Evolutionary conservation across 163 green algal species (phyloP).

Genomic region (Scenedesmus sp.): DNA sequence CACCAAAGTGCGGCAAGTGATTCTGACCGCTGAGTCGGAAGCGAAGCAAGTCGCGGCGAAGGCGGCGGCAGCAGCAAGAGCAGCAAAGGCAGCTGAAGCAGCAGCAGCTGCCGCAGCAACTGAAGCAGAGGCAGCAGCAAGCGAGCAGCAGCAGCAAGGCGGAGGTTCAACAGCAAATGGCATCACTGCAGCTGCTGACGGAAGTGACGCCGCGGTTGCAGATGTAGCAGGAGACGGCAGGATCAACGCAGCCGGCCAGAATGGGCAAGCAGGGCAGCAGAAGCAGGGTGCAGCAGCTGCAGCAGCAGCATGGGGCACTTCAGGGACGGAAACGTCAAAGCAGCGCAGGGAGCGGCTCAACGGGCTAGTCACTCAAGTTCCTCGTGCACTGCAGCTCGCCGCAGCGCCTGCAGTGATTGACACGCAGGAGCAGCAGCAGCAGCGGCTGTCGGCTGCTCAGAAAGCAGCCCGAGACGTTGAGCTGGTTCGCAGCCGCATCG

Average conservation of each 20-base stretch:
- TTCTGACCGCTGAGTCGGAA: neutral
- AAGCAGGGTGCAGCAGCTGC: conserved; percentile 1
- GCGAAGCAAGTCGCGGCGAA: conserved; percentile 29
- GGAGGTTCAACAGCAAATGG: neutral
- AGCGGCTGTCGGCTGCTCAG: neutral
- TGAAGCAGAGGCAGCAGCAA: neutral
- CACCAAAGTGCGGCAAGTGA: neutral
- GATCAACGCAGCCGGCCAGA: neutral
- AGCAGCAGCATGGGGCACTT: neutral
- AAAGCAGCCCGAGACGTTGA: conserved; percentile 4
- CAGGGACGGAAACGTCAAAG: neutral
- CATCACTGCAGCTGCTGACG: neutral
- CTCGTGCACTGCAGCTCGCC: conserved; percentile 16
- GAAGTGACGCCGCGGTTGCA: neutral
- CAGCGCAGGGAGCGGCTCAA: conserved; percentile 25
- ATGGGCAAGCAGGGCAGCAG: neutral
- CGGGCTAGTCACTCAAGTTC: neutral
- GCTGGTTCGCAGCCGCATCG: neutral
- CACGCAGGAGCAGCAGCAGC: neutral
- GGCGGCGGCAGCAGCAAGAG: conserved; percentile 19
- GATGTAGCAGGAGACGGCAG: neutral
- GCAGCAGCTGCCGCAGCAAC: neutral
- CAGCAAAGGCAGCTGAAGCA: neutral
- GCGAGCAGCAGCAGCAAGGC: neutral
- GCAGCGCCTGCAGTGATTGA: neutral